Evolutionary conservation across 176 grass and related monocot genomes (phyloP), one percentile per base, ranked within the genome.

Genomic region (Carex cristatella): DNA sequence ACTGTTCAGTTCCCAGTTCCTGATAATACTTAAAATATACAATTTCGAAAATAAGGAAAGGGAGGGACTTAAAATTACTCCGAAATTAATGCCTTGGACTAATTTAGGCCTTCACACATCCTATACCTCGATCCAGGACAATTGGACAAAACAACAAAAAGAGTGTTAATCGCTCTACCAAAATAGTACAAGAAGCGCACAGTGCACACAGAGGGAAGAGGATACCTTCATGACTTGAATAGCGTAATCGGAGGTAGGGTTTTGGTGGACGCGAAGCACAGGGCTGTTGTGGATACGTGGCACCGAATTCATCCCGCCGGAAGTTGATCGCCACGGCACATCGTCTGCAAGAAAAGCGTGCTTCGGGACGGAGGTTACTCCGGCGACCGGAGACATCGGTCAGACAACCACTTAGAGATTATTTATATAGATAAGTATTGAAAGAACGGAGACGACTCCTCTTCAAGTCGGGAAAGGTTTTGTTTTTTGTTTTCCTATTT

Each of bases 171-270:
- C 9, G 10, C 27, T 55, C 4, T 18, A 37, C 32, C 76, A 55
- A 75, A n/a, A 23, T 35, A 61, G 19, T 32, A 33, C 8, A 61
- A 84, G 2, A 27, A 0, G 7, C 2, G 8, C 58, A 73, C n/a
- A 61, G 7, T 2, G 7, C 57, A 72, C n/a, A 61, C 2, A 84
- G n/a, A 51, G 35, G 5, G 55, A 5, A 8, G 4, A 31, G 10
- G 31, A 75, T 72, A 94, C 96, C 96, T 92, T 99, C 96, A 99
- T 99, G 81, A 99, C 84, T 82, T 93, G 88, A 82, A 99, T 82
- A 73, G 96, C 93, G 87, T 99, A 92, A 15, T 70, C 62, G 81
- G 90, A 86, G 33, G 69, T 88, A 78, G 94, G 83, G 73, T 92
- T 94, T 53, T 89, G 90, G 5, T 86, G 77, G 31, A 99, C 88